Evolutionary conservation across 345 rosid species (phyloP), one percentile per base, ranked within the genome.

Genomic region (Arabidopsis arenosa): DNA sequence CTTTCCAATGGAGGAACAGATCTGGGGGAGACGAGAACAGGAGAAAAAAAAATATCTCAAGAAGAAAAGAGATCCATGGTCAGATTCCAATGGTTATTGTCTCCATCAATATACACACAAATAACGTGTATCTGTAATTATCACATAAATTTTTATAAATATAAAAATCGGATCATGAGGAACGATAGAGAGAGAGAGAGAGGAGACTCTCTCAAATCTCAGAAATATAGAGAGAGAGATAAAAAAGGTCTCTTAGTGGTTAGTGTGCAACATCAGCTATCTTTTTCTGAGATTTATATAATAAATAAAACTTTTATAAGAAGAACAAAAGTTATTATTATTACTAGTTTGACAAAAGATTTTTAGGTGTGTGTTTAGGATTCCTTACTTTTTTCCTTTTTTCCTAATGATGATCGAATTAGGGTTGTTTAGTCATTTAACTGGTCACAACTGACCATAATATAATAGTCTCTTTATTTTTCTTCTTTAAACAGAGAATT

Each of bases 11-110:
- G 68, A 71, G 4, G 74, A 78, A 60, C 74, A 78, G 81, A 78
- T 78, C 81, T 78, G 81, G 40, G 81, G 40, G 78, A 72, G 77
- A 78, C 58, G 36, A 36, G 52, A 26, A 12, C 12, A 21, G 21
- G 6, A 30, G 33, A 41, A 4, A 1, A 2, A 15, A 47, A 68
- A 68, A 43, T 60, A 77, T 65, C 67, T 78, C 68, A 72, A 67
- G 14, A 23, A 67, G 57, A 66, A 51, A 72, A 12, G 69, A 73
- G 81, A 78, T 73, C 53, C 70, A 79, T 67, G 65, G 81, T 78
- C 78, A 73, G 81, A 73, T 78, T 72, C 64, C 44, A 60, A 66
- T 78, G 81, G 72, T 72, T 39, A 32, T 57, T 32, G 80, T 71
- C 77, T 12, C 78, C 52, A 73, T 73, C 81, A 39, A 79, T 60